phyloP scores from a whole-genome alignment of 306 rosid genomes.

The Prunus dulcis region DNA sequence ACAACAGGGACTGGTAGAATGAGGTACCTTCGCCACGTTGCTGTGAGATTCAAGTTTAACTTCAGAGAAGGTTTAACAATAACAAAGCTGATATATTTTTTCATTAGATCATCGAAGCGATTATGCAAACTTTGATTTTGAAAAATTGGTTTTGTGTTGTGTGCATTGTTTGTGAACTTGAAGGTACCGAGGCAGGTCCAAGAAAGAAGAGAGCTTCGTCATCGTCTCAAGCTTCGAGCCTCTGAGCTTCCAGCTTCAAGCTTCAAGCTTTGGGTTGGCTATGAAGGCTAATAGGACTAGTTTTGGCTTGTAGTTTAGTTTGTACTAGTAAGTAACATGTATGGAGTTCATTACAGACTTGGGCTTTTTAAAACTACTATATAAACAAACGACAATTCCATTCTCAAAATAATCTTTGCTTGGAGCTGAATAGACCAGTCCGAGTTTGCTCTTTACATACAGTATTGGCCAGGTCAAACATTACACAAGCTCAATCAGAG shows the following conservation, averaged over 20 bases:
- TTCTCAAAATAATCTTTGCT: too few relatives aligned
- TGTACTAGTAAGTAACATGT: too few relatives aligned
- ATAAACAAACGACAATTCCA: background rate
- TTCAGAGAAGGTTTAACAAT: slow-evolving; percentile 1
- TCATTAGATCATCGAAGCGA: too few relatives aligned
- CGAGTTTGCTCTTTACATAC: background rate
- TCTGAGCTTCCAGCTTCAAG: background rate
- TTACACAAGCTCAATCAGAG: background rate
- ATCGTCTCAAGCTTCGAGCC: background rate
- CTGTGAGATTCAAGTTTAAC: background rate
- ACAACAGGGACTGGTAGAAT: background rate
- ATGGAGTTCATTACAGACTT: too few relatives aligned
- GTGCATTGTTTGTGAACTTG: background rate
- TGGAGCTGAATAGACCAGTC: background rate
- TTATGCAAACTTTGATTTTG: too few relatives aligned
- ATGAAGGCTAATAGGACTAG: too few relatives aligned
- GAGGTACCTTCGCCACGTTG: slow-evolving; percentile 6
- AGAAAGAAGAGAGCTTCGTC: background rate
- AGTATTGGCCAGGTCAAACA: background rate
- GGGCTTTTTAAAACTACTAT: too few relatives aligned
- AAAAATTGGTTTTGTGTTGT: background rate
- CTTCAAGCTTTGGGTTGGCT: background rate
- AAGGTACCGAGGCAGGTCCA: slow-evolving; percentile 1
- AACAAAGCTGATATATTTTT: too few relatives aligned
- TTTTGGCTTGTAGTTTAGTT: too few relatives aligned